phyloP scores from a whole-genome alignment of 2,329 filamentous ascomycete species.

The Rosellinia necatrix region DNA sequence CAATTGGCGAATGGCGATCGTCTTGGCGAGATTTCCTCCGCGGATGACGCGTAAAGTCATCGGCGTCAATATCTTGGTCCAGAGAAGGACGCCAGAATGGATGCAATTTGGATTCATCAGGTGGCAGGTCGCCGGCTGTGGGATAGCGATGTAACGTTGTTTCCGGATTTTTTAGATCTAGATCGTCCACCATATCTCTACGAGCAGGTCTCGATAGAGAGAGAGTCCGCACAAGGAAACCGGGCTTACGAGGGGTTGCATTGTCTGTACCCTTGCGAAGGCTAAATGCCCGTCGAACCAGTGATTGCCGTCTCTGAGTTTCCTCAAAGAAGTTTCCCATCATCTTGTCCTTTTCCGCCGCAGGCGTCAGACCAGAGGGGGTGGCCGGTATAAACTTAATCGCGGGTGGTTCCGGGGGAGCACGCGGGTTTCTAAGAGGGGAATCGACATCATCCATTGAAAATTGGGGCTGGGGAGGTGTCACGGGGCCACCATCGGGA shows the following conservation, averaged over 20 bases:
- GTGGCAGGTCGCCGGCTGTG: constrained; percentile 50
- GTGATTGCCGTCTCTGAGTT: constrained; percentile 53
- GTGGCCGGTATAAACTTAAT: constrained; percentile 68
- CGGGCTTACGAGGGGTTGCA: constrained; percentile 45
- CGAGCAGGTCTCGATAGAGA: constrained; percentile 54
- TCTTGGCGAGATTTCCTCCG: constrained; percentile 44
- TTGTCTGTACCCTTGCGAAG: constrained; percentile 55
- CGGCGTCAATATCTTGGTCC: constrained; percentile 39
- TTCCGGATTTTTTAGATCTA: constrained; percentile 34
- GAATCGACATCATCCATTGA: constrained; percentile 62
- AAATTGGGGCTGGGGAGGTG: constrained; percentile 56
- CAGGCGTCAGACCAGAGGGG: constrained; percentile 62
- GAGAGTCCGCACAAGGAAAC: constrained; percentile 56
- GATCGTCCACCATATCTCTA: constrained; percentile 38
- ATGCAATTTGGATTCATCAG: constrained; percentile 61
- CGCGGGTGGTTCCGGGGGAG: constrained; percentile 57
- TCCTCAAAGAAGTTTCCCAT: constrained; percentile 60
- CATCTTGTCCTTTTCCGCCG: constrained; percentile 55
- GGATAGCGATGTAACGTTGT: constrained; percentile 44
- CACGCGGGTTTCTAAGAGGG: constrained; percentile 64
- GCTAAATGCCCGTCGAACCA: constrained; percentile 59
- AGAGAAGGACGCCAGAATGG: constrained; percentile 65
- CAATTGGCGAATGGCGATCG: constrained; percentile 53
- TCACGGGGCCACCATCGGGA: constrained; percentile 50
- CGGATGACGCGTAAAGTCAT: constrained; percentile 37